Base-by-base conservation (phyloP, 345 rosid genomes). In the Garcia nutans region DNA sequence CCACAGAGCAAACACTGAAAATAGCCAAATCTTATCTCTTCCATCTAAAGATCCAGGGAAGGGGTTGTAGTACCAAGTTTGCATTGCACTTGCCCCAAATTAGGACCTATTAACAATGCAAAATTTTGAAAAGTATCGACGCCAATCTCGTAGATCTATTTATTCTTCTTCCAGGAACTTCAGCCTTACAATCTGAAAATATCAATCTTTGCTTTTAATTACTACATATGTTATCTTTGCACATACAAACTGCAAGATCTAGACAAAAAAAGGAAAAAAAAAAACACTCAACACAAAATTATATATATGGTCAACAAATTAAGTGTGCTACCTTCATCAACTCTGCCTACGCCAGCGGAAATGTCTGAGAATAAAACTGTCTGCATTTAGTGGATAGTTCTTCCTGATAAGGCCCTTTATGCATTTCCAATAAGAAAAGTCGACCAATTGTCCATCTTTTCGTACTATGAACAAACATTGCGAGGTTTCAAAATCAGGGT, bases 341-440 rank as follows among this genome's bases (percentile, higher is more conserved):
- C 49, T 84, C 81, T 70, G 85, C 57, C 87, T 82, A 58, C 86
- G 91, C 73, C 80, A 82, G 73, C 89, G 86, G 74, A 96, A 96
- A 90, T 93, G 98, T 85, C 91, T 84, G 75, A 87, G 90, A 82
- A 96, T 92, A 82, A 96, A 96, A 80, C 90, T 89, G 80, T 93
- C 97, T 22, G 98, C 98, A 65, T 92, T 87, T 50, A 92, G 82
- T 45, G 98, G 99, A 81, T 93, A 93, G 80, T 90, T 96, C 87
- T 89, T 93, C 86, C 89, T 87, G 71, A 96, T 92, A 71, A 96
- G 76, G 19, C 98, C 98, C 83, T 92, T 89, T 81, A 93, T 88
- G 90, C 99, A 96, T 86, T 96, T 96, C 99, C 98, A 90, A 84
- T 92, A 96, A 6, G 99, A 96, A 86, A 96, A 93, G 83, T 93